These are phyloP conservation scores for Boletus smithii DNA, from an alignment of 1,284 basidiomycete species.

Conservation along the genomic window DNA sequence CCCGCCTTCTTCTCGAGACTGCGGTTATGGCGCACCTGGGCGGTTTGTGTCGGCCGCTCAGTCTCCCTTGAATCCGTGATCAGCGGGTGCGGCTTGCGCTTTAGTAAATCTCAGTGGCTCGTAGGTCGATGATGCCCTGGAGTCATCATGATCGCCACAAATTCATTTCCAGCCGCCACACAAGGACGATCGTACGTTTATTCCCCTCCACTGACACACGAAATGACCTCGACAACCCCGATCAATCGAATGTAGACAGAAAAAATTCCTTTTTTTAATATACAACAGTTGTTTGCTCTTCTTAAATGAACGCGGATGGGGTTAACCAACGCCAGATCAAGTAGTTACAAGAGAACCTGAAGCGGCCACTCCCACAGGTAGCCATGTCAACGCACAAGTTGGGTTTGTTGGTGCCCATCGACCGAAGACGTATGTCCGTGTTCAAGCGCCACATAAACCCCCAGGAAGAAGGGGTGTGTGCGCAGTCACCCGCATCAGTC, in stretches of 20 bases:
- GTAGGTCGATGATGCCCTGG: slow-evolving; percentile 2
- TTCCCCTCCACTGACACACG: neutral
- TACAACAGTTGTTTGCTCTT: neutral
- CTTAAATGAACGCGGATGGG: slow-evolving; percentile 11
- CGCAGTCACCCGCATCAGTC: slow-evolving; percentile 11
- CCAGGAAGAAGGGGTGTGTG: slow-evolving; percentile 5
- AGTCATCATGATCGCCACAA: slow-evolving; percentile 27
- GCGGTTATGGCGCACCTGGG: slow-evolving; percentile 22
- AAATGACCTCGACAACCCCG: neutral
- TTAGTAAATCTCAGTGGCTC: neutral
- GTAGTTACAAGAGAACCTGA: slow-evolving; percentile 1
- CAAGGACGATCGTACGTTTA: slow-evolving; percentile 18
- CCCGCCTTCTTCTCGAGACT: slow-evolving; percentile 20
- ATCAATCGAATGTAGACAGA: neutral
- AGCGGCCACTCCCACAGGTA: slow-evolving; percentile 23
- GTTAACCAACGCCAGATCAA: slow-evolving; percentile 2
- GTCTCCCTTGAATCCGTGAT: slow-evolving; percentile 20
- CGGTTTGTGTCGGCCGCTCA: slow-evolving; percentile 20
- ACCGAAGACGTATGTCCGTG: slow-evolving; percentile 10
- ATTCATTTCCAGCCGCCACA: slow-evolving; percentile 28
- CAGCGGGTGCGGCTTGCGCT: slow-evolving; percentile 10
- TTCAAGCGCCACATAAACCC: slow-evolving; percentile 20
- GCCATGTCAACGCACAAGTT: slow-evolving; percentile 26
- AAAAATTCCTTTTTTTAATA: neutral
- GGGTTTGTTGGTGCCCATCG: neutral